A percentile compares a stretch with the other conserved stretches of the same genome.
phyloP scores from a whole-genome alignment of 1,284 basidiomycete species.

The Pascua guehoae region DNA sequence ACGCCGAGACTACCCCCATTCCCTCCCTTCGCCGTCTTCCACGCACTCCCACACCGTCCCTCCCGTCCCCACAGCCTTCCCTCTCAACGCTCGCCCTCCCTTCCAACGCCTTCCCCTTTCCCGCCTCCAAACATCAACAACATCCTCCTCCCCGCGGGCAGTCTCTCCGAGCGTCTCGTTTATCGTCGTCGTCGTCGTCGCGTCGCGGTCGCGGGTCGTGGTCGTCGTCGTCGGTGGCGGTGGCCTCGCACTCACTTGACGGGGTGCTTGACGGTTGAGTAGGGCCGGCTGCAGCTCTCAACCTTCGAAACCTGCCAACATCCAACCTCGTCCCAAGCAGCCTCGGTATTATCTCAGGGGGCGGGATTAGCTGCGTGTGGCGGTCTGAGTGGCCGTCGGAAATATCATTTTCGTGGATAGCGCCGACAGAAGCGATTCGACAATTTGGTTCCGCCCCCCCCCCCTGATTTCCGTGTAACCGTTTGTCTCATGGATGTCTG shows the following conservation, averaged over 20 bases:
- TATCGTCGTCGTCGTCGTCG: background rate
- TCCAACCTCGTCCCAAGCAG: background rate
- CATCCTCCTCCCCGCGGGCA: background rate
- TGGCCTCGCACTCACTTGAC: slow-evolving; percentile 14
- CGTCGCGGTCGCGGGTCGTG: background rate
- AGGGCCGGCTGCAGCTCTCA: background rate
- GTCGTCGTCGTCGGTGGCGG: slow-evolving; percentile 1
- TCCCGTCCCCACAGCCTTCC: background rate
- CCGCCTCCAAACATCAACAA: background rate
- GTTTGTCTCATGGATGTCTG: no score
- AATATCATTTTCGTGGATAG: no score
- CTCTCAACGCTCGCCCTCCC: background rate
- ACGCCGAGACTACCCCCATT: no score
- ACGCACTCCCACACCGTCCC: background rate
- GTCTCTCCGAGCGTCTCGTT: background rate
- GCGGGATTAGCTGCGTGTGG: no score
- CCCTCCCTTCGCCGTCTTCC: background rate
- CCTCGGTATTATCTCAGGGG: no score
- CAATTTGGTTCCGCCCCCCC: no score
- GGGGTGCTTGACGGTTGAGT: slow-evolving; percentile 16
- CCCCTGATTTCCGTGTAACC: no score
- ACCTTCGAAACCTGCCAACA: background rate
- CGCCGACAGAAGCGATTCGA: no score
- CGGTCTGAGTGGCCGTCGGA: no score
- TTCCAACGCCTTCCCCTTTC: background rate